phyloP scores from a whole-genome alignment of 345 rosid genomes.

The Toxicodendron radicans region DNA sequence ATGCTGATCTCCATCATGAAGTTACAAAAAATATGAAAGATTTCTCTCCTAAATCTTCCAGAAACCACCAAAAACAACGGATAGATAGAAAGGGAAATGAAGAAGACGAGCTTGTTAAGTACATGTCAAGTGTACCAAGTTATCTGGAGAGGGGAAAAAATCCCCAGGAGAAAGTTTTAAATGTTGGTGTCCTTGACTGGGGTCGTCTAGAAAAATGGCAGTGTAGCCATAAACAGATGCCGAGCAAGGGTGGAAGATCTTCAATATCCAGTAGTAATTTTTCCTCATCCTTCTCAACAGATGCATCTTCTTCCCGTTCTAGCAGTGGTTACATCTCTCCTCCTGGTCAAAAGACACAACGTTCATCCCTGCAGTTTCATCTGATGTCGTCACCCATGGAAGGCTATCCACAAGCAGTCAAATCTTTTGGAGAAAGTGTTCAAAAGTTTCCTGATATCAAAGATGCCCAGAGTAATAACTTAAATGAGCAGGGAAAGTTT shows the following conservation, averaged over 20 bases:
- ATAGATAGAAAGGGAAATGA: constrained; percentile 24
- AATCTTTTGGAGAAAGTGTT: constrained; percentile 28
- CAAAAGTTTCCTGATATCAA: constrained; percentile 33
- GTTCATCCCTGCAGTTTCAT: constrained; percentile 46
- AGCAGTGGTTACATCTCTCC: constrained; percentile 51
- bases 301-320: constrained; percentile 50
- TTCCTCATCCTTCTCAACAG: constrained; percentile 41
- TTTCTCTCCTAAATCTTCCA: constrained; percentile 31
- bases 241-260: constrained; percentile 38
- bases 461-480: constrained; percentile 21
- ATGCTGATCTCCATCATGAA: constrained; percentile 51
- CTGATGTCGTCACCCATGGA: constrained; percentile 43
- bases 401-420: constrained; percentile 29
- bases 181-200: constrained; percentile 95
- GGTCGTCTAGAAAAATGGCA: constrained; percentile 87
- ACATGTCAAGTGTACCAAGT: constrained; percentile 85
- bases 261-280: constrained; percentile 48
- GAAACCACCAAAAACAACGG: constrained; percentile 30
- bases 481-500: constrained; percentile 22
- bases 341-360: constrained; percentile 31
- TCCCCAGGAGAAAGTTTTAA: constrained; percentile 58
- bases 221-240: constrained; percentile 44
- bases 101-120: constrained; percentile 83
- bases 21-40: constrained; percentile 42
- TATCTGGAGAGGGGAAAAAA: constrained; percentile 66